Conservation (phyloP, 2,329 filamentous ascomycete genomes). For the Beauveria australis region DNA sequence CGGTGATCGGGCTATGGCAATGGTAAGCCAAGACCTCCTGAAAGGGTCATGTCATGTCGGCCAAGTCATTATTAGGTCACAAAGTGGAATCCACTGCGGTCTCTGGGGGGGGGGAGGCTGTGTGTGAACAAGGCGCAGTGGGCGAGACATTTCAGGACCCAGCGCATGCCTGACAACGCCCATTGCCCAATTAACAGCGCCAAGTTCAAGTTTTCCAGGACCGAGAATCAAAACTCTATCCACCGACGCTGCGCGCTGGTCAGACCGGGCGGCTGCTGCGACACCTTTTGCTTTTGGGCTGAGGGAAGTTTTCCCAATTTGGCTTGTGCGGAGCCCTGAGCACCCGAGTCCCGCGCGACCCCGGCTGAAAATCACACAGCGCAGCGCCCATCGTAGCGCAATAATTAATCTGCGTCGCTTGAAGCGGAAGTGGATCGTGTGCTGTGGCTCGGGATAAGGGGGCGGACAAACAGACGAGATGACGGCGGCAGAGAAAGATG, state of each 20-base stretch:
- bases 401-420: not conserved
- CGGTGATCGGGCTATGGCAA: not conserved
- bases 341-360: not conserved
- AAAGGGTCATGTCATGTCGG: not conserved
- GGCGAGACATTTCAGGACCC: not conserved
- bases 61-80: not conserved
- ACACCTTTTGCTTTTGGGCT: not conserved
- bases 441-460: conserved; percentile 1
- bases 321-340: not conserved
- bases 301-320: not conserved
- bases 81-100: not conserved
- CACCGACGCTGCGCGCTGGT: not conserved
- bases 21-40: conserved; percentile 2
- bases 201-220: not conserved
- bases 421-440: conserved; percentile 11
- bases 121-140: conserved; percentile 6
- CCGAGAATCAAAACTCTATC: not conserved
- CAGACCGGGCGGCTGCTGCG: not conserved
- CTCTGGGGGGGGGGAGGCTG: not conserved
- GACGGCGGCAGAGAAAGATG: not conserved
- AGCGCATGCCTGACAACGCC: not conserved
- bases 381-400: not conserved
- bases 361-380: not conserved
- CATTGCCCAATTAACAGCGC: not conserved
- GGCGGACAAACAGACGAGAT: not conserved